Evolutionary conservation across 164 flowering plant species (phyloP), one percentile per base, ranked within the genome.

Genomic region (Stephania cephalantha): DNA sequence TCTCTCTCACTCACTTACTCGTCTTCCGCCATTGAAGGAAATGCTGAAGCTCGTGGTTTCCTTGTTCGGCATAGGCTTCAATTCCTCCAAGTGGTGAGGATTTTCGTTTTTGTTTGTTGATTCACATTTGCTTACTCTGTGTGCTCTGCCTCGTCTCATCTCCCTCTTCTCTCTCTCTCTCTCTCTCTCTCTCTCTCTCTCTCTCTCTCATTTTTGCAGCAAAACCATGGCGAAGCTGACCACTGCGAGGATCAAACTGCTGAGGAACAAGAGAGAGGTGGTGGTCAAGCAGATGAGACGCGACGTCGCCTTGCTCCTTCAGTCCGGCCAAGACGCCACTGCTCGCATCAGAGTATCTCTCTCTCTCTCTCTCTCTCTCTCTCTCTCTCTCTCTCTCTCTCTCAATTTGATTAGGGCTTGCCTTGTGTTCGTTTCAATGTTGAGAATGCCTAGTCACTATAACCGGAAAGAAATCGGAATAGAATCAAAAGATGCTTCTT

Each of bases 281-380:
- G 88, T 88, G 77, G 91, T 93, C 73, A 90, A 79, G 86, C 98
- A 92, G 78, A 95, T 95, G 98, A 85, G 97, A 79, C 85, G 98
- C 2, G 98, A 95, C 82, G 84, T 95, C 46, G 98, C 98, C 10
- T 66, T 89, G 90, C 97, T 95, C 64, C 90, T 95, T 46, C 88
- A 91, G 78, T 87, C 95, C 20, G 87, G 93, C 48, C 97, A 90
- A 79, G 98, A 93, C 50, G 87, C 95, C 78, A 95, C 94, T 53
- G 99, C 97, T 74, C 90, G 97, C 25, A 90, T 95, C 71, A 82
- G 98, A 87, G 99, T 95, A 84, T 4, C 9, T 52, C 30, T 30
- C 35, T 20, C 17, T 46, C 9, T 29, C n/a, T n/a, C n/a, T n/a
- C n/a, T n/a, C n/a, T n/a, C n/a, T n/a, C n/a, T n/a, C n/a, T n/a